Evolutionary conservation across 148 eudicot species (phyloP).

Genomic region (Rhododendron henanense): DNA sequence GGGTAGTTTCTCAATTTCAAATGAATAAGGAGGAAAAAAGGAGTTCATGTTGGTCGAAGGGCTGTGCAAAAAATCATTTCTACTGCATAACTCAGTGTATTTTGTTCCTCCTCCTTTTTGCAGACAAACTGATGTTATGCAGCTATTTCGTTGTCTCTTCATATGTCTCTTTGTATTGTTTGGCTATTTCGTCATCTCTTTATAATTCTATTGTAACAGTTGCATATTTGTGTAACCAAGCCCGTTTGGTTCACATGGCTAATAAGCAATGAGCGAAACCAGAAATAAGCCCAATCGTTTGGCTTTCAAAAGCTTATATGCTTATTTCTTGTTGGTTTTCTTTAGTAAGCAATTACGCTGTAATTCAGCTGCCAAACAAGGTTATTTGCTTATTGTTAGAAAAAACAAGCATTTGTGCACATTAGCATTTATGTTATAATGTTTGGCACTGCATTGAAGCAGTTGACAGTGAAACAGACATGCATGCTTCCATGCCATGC

Average conservation of each 20-base stretch:
- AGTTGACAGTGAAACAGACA: not conserved
- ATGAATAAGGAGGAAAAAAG: not conserved
- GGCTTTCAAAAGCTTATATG: not conserved
- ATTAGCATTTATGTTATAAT: not conserved
- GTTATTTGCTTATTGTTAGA: not conserved
- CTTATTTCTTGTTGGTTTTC: not conserved
- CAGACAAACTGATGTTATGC: not conserved
- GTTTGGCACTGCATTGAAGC: not conserved
- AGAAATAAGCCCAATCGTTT: not conserved
- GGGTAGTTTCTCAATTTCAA: not conserved
- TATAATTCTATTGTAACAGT: not conserved
- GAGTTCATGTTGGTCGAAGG: not conserved
- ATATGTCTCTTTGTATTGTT: not conserved
- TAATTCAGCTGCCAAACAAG: not conserved
- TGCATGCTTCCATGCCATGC: not conserved
- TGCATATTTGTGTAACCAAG: not conserved
- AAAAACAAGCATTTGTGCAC: not conserved
- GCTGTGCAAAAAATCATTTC: not conserved
- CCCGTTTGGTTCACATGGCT: not conserved
- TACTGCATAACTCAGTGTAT: not conserved
- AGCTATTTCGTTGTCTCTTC: not conserved
- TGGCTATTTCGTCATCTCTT: not conserved
- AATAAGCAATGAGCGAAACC: not conserved
- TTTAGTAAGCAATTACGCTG: not conserved
- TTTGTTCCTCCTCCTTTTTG: not conserved